These are phyloP conservation scores for Umbelopsis ramanniana DNA, from an alignment of 192 early-diverging fungal genomes.

Conservation along the genomic window DNA sequence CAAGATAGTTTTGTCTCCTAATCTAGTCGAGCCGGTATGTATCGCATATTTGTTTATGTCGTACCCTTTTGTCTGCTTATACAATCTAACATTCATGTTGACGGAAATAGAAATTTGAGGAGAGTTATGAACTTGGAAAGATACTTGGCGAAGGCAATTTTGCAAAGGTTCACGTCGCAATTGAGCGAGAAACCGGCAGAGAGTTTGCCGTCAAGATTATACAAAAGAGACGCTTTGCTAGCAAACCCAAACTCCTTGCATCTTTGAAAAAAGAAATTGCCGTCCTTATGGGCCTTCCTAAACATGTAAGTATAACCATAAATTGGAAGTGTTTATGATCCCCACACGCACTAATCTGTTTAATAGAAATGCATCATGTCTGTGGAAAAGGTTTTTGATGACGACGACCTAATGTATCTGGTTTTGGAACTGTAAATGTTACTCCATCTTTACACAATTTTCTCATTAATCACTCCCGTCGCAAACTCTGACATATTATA, in stretches of 20 bases:
- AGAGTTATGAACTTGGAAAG: conserved; percentile 36
- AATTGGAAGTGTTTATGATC: conserved; percentile 18
- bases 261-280: conserved; percentile 68
- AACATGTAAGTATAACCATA: conserved; percentile 53
- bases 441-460: not conserved
- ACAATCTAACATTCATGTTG: not conserved
- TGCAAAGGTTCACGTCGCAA: conserved; percentile 63
- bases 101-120: conserved; percentile 37
- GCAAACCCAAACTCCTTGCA: conserved; percentile 69
- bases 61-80: not conserved
- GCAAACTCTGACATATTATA: no score
- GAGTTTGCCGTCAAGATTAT: conserved; percentile 77
- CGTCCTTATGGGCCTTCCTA: conserved; percentile 65
- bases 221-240: conserved; percentile 65
- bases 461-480: no score
- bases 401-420: conserved; percentile 20
- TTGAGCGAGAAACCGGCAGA: conserved; percentile 53
- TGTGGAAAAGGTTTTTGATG: conserved; percentile 35
- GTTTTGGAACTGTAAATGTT: conserved; percentile 32
- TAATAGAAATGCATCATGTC: conserved; percentile 27
- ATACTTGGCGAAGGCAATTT: conserved; percentile 59
- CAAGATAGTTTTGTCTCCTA: conserved; percentile 20
- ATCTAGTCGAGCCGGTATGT: conserved; percentile 16
- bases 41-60: not conserved
- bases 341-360: not conserved